These are phyloP conservation scores for Camelina laxa DNA, from an alignment of 345 rosid genomes.

Conservation along the genomic window DNA sequence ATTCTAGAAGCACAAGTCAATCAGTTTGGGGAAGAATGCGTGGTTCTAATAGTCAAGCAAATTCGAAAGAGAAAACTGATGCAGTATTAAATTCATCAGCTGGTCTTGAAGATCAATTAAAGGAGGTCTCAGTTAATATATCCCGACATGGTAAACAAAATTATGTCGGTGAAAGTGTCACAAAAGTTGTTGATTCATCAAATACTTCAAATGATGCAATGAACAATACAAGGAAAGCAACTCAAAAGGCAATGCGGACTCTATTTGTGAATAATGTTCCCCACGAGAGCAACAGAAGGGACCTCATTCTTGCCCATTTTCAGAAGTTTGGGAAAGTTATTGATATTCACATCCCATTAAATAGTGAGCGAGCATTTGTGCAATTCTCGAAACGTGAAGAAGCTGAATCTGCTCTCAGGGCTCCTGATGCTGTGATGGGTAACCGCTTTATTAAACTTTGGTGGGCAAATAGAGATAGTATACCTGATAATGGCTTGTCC, in stretches of 20 bases:
- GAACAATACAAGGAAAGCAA: slow-evolving; percentile 57
- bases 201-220: slow-evolving; percentile 52
- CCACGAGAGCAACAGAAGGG: slow-evolving; percentile 73
- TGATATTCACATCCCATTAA: slow-evolving; percentile 81
- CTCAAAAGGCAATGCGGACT: slow-evolving; percentile 85
- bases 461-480: slow-evolving; percentile 98
- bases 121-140: slow-evolving; percentile 52
- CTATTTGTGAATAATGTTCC: slow-evolving; percentile 90
- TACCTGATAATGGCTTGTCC: slow-evolving; percentile 62
- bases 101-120: slow-evolving; percentile 58
- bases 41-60: slow-evolving; percentile 52
- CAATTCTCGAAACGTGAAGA: slow-evolving; percentile 95
- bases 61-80: slow-evolving; percentile 63
- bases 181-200: slow-evolving; percentile 47
- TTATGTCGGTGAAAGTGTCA: slow-evolving; percentile 41
- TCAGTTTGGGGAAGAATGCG: slow-evolving; percentile 83
- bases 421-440: slow-evolving; percentile 99
- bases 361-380: slow-evolving; percentile 88
- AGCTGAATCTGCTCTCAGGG: slow-evolving; percentile 91
- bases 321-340: slow-evolving; percentile 87
- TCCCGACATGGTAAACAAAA: slow-evolving; percentile 59
- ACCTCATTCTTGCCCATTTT: slow-evolving; percentile 89
- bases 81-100: slow-evolving; percentile 47
- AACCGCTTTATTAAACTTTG: slow-evolving; percentile 95
- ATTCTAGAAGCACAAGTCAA: slow-evolving; percentile 51